Conservation (phyloP, 306 rosid genomes). For the Heteromeles arbutifolia region DNA sequence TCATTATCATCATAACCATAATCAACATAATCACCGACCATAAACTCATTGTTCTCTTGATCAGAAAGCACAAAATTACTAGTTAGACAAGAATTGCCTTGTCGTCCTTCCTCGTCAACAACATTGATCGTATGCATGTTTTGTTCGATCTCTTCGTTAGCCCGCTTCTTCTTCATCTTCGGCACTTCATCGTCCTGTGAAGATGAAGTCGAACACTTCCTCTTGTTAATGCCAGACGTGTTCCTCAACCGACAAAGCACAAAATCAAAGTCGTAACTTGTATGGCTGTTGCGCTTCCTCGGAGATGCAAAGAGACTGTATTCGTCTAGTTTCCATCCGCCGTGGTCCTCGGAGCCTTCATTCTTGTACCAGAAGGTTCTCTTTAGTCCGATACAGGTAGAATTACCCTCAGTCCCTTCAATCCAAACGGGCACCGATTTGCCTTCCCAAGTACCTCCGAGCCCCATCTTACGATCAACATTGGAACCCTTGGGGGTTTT, state of each 20-base stretch:
- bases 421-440: background rate
- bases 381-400: background rate
- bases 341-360: background rate
- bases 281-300: background rate
- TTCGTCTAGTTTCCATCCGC: background rate
- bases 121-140: no score
- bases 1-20: no score
- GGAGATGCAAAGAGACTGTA: background rate
- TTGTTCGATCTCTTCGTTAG: background rate
- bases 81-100: no score
- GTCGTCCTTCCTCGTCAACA: no score
- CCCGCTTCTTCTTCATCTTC: background rate
- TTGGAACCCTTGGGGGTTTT: background rate
- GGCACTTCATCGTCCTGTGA: background rate
- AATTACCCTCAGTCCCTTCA: background rate
- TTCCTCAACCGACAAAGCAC: background rate
- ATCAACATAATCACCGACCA: no score
- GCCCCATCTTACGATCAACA: background rate
- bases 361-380: background rate
- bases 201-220: background rate
- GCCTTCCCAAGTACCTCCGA: background rate
- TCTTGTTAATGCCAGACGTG: background rate
- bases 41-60: no score
- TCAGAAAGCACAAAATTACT: no score
- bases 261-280: background rate